A percentile compares a stretch with the other conserved stretches of the same genome.
These are phyloP conservation scores for Cyberlindnera americana DNA, from an alignment of 805 yeast species.

Conservation along the genomic window DNA sequence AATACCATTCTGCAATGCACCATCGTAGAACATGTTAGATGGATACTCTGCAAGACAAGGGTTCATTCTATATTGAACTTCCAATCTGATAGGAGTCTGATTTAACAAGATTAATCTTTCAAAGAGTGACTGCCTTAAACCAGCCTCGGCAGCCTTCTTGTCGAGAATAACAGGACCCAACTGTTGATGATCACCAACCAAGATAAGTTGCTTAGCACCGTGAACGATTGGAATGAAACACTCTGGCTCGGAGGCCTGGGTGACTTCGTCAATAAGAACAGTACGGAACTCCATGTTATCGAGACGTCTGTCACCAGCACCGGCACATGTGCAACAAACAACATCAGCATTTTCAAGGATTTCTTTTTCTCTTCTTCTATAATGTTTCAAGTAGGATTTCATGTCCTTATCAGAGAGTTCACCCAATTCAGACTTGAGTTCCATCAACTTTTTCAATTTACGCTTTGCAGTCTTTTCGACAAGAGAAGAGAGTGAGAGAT, in stretches of 20 bases:
- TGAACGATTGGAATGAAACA: slow-evolving; percentile 82
- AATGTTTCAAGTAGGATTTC: slow-evolving; percentile 37
- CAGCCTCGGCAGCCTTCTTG: slow-evolving; percentile 79
- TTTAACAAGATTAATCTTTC: slow-evolving; percentile 82
- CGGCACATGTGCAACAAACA: slow-evolving; percentile 88
- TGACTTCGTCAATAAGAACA: slow-evolving; percentile 86
- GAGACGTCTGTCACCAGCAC: slow-evolving; percentile 79
- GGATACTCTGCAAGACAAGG: slow-evolving; percentile 86
- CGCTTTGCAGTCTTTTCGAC: slow-evolving; percentile 48
- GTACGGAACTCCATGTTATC: slow-evolving; percentile 57
- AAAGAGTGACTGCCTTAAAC: slow-evolving; percentile 80
- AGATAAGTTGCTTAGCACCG: slow-evolving; percentile 83
- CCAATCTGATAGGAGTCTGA: slow-evolving; percentile 78
- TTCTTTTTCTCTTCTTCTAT: slow-evolving; percentile 45
- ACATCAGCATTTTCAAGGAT: slow-evolving; percentile 63
- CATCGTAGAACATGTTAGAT: slow-evolving; percentile 89
- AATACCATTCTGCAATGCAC: slow-evolving; percentile 88
- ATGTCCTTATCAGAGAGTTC: slow-evolving; percentile 60
- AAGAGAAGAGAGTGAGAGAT: slow-evolving; percentile 53
- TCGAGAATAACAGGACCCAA: slow-evolving; percentile 88
- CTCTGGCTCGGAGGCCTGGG: slow-evolving; percentile 94
- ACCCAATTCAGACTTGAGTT: slow-evolving; percentile 60
- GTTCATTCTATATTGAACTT: slow-evolving; percentile 94
- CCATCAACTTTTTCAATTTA: slow-evolving; percentile 54
- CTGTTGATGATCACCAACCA: slow-evolving; percentile 96